These are phyloP conservation scores for Globisporangium middletonii DNA, from an alignment of 352 stramenopile species.

Conservation along the genomic window DNA sequence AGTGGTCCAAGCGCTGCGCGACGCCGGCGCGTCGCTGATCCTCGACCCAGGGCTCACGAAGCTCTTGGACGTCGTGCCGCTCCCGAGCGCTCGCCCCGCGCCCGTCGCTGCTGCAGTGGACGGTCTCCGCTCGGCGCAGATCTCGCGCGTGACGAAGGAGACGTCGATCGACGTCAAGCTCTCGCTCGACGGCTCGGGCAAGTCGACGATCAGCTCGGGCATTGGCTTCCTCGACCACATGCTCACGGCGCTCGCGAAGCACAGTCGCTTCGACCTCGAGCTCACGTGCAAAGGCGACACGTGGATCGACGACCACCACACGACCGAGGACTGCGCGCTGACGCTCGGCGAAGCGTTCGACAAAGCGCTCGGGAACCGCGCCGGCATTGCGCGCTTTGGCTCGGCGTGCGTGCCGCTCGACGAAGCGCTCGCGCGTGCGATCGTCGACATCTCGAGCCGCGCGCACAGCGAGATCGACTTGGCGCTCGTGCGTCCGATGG, in stretches of 20 bases:
- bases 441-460: slow-evolving; percentile 94
- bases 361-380: slow-evolving; percentile 84
- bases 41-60: slow-evolving; percentile 70
- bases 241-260: slow-evolving; percentile 83
- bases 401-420: slow-evolving; percentile 87
- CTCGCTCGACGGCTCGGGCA: slow-evolving; percentile 85
- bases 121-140: slow-evolving; percentile 27
- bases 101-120: background rate
- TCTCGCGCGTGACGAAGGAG: slow-evolving; percentile 90
- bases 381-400: slow-evolving; percentile 87
- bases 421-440: slow-evolving; percentile 86
- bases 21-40: slow-evolving; percentile 54
- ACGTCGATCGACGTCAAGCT: slow-evolving; percentile 90
- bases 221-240: slow-evolving; percentile 93
- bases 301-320: slow-evolving; percentile 97
- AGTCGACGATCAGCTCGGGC: slow-evolving; percentile 81
- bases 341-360: slow-evolving; percentile 92
- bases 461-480: slow-evolving; percentile 89
- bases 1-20: slow-evolving; percentile 45
- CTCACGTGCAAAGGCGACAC: slow-evolving; percentile 90
- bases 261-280: slow-evolving; percentile 88
- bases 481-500: slow-evolving; percentile 75
- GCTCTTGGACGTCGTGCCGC: slow-evolving; percentile 74
- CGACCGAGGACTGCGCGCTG: slow-evolving; percentile 93
- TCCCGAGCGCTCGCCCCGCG: background rate